These are phyloP conservation scores for Lojkania enalia DNA, from an alignment of 2,329 filamentous ascomycete species.

Conservation along the genomic window DNA sequence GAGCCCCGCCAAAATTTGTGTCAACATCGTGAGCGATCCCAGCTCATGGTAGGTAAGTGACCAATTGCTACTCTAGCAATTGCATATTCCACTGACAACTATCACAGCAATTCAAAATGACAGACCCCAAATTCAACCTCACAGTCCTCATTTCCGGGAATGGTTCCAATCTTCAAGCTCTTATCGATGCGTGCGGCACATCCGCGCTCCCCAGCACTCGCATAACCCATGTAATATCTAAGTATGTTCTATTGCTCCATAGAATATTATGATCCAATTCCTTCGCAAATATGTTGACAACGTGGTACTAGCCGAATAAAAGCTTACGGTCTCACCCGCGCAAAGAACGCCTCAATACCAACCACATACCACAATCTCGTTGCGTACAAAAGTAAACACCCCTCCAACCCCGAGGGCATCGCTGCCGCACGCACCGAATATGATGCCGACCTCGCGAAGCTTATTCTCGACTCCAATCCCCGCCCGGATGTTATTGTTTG, in stretches of 20 bases:
- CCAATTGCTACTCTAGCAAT: neutral
- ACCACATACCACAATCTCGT: conserved; percentile 82
- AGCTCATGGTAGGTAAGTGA: conserved; percentile 2
- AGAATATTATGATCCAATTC: neutral
- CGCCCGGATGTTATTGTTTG: conserved; percentile 75
- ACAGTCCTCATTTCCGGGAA: conserved; percentile 65
- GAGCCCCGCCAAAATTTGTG: neutral
- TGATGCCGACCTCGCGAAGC: conserved; percentile 72
- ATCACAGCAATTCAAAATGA: conserved; percentile 17
- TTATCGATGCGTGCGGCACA: conserved; percentile 64
- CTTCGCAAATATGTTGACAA: no score
- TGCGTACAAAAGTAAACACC: conserved; percentile 70
- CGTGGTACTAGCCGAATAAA: conserved; percentile 49
- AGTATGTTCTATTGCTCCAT: conserved; percentile 24
- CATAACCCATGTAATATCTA: conserved; percentile 66
- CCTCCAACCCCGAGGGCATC: conserved; percentile 47
- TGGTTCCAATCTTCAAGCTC: conserved; percentile 78
- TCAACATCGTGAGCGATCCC: neutral
- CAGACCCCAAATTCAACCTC: conserved; percentile 52
- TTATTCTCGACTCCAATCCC: conserved; percentile 62
- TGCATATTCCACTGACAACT: neutral
- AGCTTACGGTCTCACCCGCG: conserved; percentile 67
- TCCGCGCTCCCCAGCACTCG: conserved; percentile 54
- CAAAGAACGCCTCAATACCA: conserved; percentile 64
- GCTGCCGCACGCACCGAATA: conserved; percentile 66